These are phyloP conservation scores for Vinca minor DNA, from an alignment of 257 asterid genomes.

Conservation along the genomic window DNA sequence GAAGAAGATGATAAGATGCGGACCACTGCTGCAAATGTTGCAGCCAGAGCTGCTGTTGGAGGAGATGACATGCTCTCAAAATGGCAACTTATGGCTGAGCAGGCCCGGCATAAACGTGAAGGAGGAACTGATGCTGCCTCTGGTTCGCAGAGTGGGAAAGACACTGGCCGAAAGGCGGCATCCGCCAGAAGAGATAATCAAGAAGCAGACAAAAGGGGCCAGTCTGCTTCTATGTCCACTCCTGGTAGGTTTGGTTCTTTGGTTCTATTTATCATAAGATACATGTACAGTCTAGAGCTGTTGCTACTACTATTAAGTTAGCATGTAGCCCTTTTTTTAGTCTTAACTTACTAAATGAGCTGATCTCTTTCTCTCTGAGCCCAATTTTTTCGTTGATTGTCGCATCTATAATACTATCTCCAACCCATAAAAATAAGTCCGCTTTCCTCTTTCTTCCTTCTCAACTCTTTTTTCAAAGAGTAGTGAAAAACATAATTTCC, in stretches of 20 bases:
- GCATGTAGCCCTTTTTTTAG: background rate
- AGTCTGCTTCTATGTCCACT: conserved; percentile 34
- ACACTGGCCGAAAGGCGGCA: conserved; percentile 33
- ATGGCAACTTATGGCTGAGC: conserved; percentile 88
- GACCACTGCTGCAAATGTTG: conserved; percentile 92
- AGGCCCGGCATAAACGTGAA: conserved; percentile 73
- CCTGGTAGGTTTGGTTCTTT: conserved; percentile 44
- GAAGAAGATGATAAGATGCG: conserved; percentile 98
- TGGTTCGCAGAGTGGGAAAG: conserved; percentile 51
- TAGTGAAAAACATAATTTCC: no score
- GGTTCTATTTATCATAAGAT: background rate
- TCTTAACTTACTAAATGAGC: background rate
- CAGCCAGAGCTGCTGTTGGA: conserved; percentile 96
- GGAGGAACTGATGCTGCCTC: conserved; percentile 61
- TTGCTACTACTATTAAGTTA: background rate
- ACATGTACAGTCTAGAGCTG: background rate
- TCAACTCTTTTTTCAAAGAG: no score
- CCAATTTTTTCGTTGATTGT: background rate
- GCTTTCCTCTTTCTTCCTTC: no score
- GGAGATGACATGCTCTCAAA: conserved; percentile 83
- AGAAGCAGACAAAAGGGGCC: conserved; percentile 58
- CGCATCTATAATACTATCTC: no score
- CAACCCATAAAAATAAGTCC: no score
- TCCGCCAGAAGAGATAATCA: conserved; percentile 48
- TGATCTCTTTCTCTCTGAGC: background rate